Conservation (phyloP, 306 rosid genomes). For the Cucumis sativus region DNA sequence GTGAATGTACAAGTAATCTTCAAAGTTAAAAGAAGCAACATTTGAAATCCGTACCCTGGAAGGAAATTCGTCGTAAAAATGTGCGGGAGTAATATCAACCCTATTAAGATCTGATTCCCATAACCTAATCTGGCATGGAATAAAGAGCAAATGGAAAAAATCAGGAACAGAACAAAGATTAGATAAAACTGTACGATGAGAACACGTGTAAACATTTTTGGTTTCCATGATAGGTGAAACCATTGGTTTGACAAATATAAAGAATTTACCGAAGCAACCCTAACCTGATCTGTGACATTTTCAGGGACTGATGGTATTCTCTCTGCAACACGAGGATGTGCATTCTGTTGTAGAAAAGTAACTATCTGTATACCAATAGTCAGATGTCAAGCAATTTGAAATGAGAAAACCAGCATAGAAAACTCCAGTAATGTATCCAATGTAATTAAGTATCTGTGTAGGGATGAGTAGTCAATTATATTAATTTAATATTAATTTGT, state of each 20-base stretch:
- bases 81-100: constrained; percentile 61
- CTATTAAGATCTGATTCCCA: constrained; percentile 95
- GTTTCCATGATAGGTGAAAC: neutral
- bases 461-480: too few species aligned
- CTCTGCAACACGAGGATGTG: constrained; percentile 88
- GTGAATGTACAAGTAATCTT: neutral
- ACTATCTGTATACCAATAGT: constrained; percentile 42
- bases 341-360: constrained; percentile 81
- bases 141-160: constrained; percentile 2
- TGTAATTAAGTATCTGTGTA: neutral
- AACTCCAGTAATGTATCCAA: neutral
- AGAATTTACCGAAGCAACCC: neutral
- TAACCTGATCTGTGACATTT: constrained; percentile 94
- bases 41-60: constrained; percentile 42
- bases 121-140: constrained; percentile 54
- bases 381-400: neutral
- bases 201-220: neutral
- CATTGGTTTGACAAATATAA: neutral
- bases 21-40: neutral
- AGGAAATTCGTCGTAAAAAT: constrained; percentile 77
- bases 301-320: constrained; percentile 82
- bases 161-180: constrained; percentile 9
- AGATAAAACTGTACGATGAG: neutral
- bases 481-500: too few species aligned
- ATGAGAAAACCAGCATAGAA: neutral